These are phyloP conservation scores for Acidiella bohemica DNA, from an alignment of 495 filamentous ascomycete genomes.

Conservation along the genomic window DNA sequence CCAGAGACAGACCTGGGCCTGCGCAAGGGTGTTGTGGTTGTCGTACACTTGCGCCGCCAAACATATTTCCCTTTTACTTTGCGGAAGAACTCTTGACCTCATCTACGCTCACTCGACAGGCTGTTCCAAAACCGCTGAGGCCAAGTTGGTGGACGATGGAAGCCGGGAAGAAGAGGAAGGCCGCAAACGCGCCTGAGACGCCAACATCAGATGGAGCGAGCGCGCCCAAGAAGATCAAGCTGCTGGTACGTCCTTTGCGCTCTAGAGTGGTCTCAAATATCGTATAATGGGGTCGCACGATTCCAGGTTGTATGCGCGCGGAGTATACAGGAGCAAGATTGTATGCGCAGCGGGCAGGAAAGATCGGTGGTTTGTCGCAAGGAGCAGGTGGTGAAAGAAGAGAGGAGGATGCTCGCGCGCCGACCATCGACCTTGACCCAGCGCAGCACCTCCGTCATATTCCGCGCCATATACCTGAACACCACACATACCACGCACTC, in stretches of 20 bases:
- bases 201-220: constrained; percentile 41
- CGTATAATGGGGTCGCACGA: neutral
- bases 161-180: neutral
- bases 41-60: too few relatives aligned
- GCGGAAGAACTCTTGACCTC: too few relatives aligned
- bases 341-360: neutral
- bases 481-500: neutral
- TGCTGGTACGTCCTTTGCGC: constrained; percentile 35
- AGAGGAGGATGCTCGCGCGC: constrained; percentile 12
- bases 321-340: neutral
- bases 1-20: too few relatives aligned
- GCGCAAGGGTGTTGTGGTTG: too few relatives aligned
- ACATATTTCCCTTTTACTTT: too few relatives aligned
- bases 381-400: constrained; percentile 14
- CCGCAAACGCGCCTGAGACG: constrained; percentile 27
- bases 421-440: constrained; percentile 8
- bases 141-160: too few relatives aligned
- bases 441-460: constrained; percentile 8
- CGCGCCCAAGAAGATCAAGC: constrained; percentile 47
- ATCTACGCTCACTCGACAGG: too few relatives aligned
- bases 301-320: neutral
- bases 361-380: constrained; percentile 2
- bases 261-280: neutral
- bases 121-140: too few relatives aligned
- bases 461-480: constrained; percentile 3